Conservation (phyloP, 495 filamentous ascomycete genomes). For the Pyrenula aspistea region DNA sequence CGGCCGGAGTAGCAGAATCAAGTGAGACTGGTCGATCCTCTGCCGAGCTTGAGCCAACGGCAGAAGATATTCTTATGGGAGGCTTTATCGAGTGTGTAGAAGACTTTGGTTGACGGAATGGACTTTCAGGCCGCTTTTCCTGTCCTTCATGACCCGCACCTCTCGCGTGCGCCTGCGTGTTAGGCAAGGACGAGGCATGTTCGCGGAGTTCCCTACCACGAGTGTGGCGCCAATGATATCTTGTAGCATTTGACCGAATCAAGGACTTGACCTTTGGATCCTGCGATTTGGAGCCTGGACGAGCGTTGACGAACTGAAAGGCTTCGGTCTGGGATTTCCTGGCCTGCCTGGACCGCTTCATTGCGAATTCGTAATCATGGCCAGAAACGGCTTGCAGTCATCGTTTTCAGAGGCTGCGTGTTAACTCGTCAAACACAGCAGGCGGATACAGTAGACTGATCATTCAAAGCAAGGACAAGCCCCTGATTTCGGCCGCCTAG, state of each 20-base stretch:
- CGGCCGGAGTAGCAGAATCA: neutral
- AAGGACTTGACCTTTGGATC: neutral
- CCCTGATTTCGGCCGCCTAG: no score
- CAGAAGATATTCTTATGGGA: neutral
- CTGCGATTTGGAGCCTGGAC: neutral
- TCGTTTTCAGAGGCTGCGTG: no score
- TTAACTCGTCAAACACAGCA: no score
- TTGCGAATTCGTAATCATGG: no score
- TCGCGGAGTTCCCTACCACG: neutral
- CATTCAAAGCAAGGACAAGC: no score
- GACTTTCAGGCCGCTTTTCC: neutral
- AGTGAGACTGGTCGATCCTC: neutral
- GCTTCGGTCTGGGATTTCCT: neutral
- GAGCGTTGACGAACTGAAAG: neutral
- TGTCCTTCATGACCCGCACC: neutral
- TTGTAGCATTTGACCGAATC: neutral
- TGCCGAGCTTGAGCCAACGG: neutral
- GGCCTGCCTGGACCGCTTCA: neutral
- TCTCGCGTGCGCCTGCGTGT: neutral
- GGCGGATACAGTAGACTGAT: no score
- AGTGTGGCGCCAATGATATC: neutral
- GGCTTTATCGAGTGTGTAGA: neutral
- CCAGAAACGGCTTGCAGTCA: neutral
- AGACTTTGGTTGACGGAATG: neutral
- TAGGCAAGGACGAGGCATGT: neutral